Evolutionary conservation across 306 rosid genomes (phyloP).

Genomic region (Cucumis hystrix): DNA sequence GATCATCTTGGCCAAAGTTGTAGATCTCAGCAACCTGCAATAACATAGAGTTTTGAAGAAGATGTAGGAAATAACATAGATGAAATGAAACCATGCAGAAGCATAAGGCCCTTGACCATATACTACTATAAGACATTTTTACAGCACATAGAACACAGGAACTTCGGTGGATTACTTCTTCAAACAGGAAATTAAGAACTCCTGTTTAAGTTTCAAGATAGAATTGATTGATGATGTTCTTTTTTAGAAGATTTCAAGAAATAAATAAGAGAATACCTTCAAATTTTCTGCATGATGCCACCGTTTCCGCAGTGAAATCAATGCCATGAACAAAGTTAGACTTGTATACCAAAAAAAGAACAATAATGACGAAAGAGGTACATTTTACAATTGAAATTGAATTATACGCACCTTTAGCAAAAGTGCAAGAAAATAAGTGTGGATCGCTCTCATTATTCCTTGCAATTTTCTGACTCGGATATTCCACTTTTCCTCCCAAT

Average conservation of each 20-base stretch:
- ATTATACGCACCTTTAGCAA: slow-evolving; percentile 37
- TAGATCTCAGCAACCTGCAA: slow-evolving; percentile 75
- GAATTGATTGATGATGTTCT: not conserved
- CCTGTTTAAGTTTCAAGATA: not conserved
- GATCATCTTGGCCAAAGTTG: slow-evolving; percentile 94
- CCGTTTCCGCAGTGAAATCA: slow-evolving; percentile 7
- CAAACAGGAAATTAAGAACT: not conserved
- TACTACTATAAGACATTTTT: not conserved
- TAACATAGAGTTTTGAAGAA: not conserved
- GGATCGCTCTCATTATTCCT: slow-evolving; percentile 61
- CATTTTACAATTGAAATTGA: slow-evolving; percentile 3
- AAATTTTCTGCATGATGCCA: slow-evolving; percentile 41
- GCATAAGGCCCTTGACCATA: not conserved
- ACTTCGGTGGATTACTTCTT: not conserved
- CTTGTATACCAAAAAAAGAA: not conserved
- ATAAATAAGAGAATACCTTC: slow-evolving; percentile 40
- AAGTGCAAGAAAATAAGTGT: slow-evolving; percentile 66
- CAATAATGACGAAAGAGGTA: not conserved
- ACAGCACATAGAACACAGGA: not conserved
- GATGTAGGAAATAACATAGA: not conserved
- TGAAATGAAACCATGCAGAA: not conserved
- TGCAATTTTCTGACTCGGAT: slow-evolving; percentile 60
- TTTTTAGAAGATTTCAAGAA: not conserved
- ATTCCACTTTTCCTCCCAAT: slow-evolving; percentile 70
- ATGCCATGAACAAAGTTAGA: slow-evolving; percentile 12